Conservation (phyloP, 345 rosid species). For the Eucalyptus marginata region DNA sequence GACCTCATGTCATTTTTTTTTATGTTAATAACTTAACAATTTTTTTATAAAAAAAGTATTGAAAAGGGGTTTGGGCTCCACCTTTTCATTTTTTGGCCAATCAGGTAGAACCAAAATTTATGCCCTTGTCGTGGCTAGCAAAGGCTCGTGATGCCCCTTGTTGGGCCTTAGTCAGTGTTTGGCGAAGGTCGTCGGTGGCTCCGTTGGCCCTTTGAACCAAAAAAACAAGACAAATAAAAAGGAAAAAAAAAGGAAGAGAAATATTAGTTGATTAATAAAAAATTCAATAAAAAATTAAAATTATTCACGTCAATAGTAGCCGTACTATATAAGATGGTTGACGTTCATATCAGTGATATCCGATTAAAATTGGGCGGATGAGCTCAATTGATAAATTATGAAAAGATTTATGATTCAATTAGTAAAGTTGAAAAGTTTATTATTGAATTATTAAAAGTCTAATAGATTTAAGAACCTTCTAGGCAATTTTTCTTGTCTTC, state of each 20-base stretch:
- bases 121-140: not conserved
- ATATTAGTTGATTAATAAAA: no score
- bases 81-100: not conserved
- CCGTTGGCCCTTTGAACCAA: not conserved
- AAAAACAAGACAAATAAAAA: no score
- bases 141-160: not conserved
- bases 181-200: accelerated
- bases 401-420: accelerated
- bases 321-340: accelerated
- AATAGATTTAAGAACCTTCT: no score
- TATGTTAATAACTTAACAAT: no score
- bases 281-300: no score
- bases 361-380: accelerated
- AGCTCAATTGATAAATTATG: accelerated
- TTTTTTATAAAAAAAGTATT: no score
- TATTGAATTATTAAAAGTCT: accelerated
- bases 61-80: not conserved
- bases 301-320: accelerated
- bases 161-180: not conserved
- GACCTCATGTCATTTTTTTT: no score
- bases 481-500: not conserved
- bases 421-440: no score
- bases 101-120: not conserved
- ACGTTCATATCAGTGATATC: accelerated
- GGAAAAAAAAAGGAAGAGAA: no score